Conservation (phyloP, 139 green algal genomes). For the Volvox reticuliferus region DNA sequence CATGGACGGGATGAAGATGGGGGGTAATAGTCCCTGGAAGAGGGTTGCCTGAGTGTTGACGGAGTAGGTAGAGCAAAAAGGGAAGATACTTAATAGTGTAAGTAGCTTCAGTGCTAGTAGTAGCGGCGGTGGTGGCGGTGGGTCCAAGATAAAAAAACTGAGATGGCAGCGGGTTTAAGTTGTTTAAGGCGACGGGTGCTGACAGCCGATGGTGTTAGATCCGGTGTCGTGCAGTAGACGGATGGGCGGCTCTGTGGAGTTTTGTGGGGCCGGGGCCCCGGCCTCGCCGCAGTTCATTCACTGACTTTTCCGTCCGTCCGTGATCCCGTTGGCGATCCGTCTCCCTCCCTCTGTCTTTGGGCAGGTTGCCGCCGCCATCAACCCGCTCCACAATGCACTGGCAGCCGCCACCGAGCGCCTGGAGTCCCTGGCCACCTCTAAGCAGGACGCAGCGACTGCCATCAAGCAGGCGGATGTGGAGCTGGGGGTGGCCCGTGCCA, state of each 20-base stretch:
- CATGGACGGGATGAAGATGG: not conserved
- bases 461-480: conserved; percentile 59
- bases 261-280: too few species aligned
- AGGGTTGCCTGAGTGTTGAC: too few species aligned
- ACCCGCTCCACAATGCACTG: conserved; percentile 59
- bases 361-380: conserved; percentile 58
- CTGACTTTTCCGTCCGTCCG: not conserved
- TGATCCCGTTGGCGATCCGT: too few species aligned
- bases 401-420: conserved; percentile 26
- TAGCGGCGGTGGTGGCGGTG: too few species aligned
- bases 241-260: not conserved
- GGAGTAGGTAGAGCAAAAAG: too few species aligned
- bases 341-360: not conserved
- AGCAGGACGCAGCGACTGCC: conserved; percentile 49
- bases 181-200: too few species aligned
- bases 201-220: not conserved
- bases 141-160: too few species aligned
- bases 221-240: not conserved
- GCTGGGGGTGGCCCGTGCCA: conserved; percentile 42
- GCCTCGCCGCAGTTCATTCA: not conserved
- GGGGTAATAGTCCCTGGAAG: too few species aligned
- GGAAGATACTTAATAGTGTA: too few species aligned
- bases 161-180: too few species aligned
- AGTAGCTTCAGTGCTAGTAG: too few species aligned
- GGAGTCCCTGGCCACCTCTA: conserved; percentile 46